Conservation (phyloP, 192 early-diverging fungal genomes). For the Spinellus fusiger region DNA sequence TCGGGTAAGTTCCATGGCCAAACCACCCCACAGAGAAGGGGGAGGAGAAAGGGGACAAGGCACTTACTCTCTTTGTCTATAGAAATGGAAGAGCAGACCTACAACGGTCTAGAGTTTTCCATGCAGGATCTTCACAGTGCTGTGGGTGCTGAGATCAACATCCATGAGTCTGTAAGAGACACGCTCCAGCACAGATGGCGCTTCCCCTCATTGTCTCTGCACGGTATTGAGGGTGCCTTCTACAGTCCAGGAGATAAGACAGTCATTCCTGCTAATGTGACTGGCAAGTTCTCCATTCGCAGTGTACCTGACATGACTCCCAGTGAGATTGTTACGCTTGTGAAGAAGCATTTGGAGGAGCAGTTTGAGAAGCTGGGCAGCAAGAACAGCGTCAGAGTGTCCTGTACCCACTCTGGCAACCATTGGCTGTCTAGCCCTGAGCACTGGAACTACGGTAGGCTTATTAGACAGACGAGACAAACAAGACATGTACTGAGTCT, state of each 20-base stretch:
- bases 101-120: slow-evolving; percentile 79
- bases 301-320: slow-evolving; percentile 92
- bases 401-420: slow-evolving; percentile 79
- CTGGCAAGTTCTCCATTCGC: slow-evolving; percentile 98
- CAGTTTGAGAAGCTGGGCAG: slow-evolving; percentile 87
- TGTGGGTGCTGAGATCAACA: slow-evolving; percentile 67
- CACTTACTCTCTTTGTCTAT: background rate
- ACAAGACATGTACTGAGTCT: background rate
- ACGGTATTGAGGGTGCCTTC: slow-evolving; percentile 97
- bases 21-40: background rate
- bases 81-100: slow-evolving; percentile 75
- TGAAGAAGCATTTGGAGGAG: slow-evolving; percentile 64
- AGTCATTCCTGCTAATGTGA: slow-evolving; percentile 91
- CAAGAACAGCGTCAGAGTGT: slow-evolving; percentile 79
- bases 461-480: background rate
- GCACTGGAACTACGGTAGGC: slow-evolving; percentile 84
- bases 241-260: slow-evolving; percentile 92
- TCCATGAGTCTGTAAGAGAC: slow-evolving; percentile 68
- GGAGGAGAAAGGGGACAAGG: background rate
- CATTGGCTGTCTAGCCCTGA: slow-evolving; percentile 88
- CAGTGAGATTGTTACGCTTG: slow-evolving; percentile 66
- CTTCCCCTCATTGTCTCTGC: slow-evolving; percentile 90
- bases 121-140: slow-evolving; percentile 75
- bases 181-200: slow-evolving; percentile 92
- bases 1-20: slow-evolving; percentile 42